Evolutionary conservation across 345 rosid genomes (phyloP), one percentile per base, ranked within the genome.

Genomic region (Hibiscus syriacus): DNA sequence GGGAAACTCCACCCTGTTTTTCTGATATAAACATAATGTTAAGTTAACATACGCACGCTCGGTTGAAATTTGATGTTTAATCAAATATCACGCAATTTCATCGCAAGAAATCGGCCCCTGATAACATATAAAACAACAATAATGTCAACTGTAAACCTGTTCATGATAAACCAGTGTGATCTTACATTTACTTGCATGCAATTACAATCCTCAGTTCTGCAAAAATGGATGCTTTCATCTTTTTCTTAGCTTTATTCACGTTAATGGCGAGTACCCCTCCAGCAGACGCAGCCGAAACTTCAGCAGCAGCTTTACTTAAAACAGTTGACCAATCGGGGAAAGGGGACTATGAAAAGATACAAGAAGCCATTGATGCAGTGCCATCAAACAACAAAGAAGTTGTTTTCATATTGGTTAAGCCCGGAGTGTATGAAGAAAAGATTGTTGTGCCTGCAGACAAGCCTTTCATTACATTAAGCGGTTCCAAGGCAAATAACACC

Each of bases 401-500:
- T 54, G 70, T 81, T 63, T 81, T 75, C 80, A 84, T 87, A 49
- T 77, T 74, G 79, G 91, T 87, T 57, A 80, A 86, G 66, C 86
- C 96, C 4, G 88, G 96, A 68, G 75, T 70, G 6, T 90, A 90
- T 80, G 87, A 88, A 29, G 96, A 85, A 73, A 84, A 83, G 59
- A 73, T 85, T 22, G 78, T 76, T 23, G 84, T 90, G 52, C 85
- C 92, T n/a, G 78, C 69, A 2, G 83, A 87, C 36, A 90, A 83
- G 74, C 90, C 87, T 3, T 90, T 80, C 81, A 87, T 90, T 54
- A 90, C 96, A 12, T 36, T 87, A 74, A 87, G 92, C 39, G 93
- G 92, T 52, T 84, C 85, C 38, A 32, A 70, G 60, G 70, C 87
- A 13, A 73, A 81, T 4, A 64, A 60, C 23, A 86, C 90, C 19